Percentiles rank a stretch among this genome's conserved stretches.
These are phyloP conservation scores for Ophiostoma sp. DNA, from an alignment of 2,329 filamentous ascomycete species.

Conservation along the genomic window DNA sequence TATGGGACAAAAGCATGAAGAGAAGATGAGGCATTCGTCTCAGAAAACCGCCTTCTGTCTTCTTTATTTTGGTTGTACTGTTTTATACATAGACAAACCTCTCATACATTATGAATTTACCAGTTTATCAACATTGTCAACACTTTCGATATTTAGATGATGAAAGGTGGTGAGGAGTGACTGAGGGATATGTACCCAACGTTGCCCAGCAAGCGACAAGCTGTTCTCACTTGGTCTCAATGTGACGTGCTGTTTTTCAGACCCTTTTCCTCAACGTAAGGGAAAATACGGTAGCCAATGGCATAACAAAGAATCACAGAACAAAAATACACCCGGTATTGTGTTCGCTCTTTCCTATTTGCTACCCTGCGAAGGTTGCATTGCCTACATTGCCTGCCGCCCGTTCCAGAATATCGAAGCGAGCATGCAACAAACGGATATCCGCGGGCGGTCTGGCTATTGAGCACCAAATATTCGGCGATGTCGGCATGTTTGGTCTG, in stretches of 20 bases:
- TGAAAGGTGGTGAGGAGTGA: neutral
- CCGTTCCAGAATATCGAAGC: neutral
- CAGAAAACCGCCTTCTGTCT: neutral
- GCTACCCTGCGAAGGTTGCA: neutral
- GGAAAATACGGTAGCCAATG: neutral
- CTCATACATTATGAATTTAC: conserved; percentile 16
- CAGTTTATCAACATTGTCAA: neutral
- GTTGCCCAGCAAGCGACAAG: neutral
- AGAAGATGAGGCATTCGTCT: neutral
- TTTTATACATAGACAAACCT: conserved; percentile 7
- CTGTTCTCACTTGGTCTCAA: neutral
- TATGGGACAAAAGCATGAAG: neutral
- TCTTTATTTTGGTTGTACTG: neutral
- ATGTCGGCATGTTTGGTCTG: conserved; percentile 4
- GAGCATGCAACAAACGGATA: neutral
- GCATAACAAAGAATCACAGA: conserved; percentile 16
- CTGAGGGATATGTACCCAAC: neutral
- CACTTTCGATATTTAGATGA: neutral
- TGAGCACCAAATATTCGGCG: neutral
- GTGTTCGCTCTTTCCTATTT: neutral
- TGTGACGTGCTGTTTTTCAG: neutral
- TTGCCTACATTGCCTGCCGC: conserved; percentile 9
- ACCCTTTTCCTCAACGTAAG: neutral
- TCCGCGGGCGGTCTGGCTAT: neutral
- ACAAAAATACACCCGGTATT: neutral